These are phyloP conservation scores for Phoma sp. DNA, from an alignment of 2,329 filamentous ascomycete species.

Conservation along the genomic window DNA sequence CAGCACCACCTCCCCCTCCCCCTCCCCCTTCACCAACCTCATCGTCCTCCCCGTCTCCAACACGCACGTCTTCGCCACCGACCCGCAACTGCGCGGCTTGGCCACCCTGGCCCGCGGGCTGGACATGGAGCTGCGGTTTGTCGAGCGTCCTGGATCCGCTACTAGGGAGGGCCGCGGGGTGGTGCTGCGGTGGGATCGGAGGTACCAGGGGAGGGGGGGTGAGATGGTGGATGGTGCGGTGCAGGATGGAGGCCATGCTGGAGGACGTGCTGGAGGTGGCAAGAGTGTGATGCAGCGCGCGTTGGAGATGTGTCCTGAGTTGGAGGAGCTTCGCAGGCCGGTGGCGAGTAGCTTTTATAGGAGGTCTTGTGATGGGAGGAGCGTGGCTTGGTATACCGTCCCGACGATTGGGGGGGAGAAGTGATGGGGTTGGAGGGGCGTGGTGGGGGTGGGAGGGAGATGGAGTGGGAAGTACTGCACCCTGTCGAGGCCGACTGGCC, in stretches of 20 bases:
- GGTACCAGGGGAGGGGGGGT: neutral
- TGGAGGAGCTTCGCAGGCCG: neutral
- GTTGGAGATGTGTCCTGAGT: neutral
- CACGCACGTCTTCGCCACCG: neutral
- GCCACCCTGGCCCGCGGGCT: neutral
- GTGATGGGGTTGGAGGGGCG: too few relatives aligned
- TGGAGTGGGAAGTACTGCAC: too few relatives aligned
- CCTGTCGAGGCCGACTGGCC: too few relatives aligned
- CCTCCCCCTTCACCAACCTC: neutral
- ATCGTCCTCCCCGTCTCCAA: conserved; percentile 1
- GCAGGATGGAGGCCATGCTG: too few relatives aligned
- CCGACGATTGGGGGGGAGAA: conserved; percentile 1
- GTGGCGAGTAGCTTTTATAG: neutral
- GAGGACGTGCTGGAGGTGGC: neutral
- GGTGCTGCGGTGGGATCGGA: neutral
- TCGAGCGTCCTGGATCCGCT: neutral
- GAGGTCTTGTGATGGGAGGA: neutral
- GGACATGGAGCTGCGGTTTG: conserved; percentile 1
- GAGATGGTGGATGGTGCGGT: neutral
- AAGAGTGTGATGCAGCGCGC: neutral
- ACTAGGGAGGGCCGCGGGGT: neutral
- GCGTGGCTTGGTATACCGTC: neutral
- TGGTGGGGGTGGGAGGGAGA: too few relatives aligned
- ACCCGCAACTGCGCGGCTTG: neutral
- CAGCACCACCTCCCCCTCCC: neutral